A percentile compares a stretch with the other conserved stretches of the same genome.
Conservation (phyloP, 2,329 filamentous ascomycete species). For the Dactylellina sp. region DNA sequence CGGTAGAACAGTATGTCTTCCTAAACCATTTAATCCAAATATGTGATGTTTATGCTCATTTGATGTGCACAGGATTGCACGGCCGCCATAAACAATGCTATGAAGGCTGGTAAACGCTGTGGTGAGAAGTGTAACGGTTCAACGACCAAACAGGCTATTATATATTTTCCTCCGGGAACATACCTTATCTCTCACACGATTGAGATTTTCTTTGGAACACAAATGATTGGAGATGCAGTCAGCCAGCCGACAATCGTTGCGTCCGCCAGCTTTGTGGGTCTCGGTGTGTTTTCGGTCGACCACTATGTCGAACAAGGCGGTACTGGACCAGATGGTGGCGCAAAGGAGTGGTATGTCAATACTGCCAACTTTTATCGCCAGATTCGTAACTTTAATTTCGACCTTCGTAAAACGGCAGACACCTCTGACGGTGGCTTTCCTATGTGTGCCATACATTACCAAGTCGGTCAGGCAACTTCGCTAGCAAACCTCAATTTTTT, state of each 20-base stretch:
- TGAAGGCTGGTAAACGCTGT: slow-evolving; percentile 50
- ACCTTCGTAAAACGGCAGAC: slow-evolving; percentile 63
- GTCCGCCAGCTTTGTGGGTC: slow-evolving; percentile 77
- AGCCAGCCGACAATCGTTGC: slow-evolving; percentile 76
- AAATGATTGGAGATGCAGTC: slow-evolving; percentile 62
- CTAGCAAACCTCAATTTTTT: slow-evolving; percentile 52
- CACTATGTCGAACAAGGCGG: slow-evolving; percentile 80
- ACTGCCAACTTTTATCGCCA: slow-evolving; percentile 71
- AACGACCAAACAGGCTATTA: slow-evolving; percentile 57
- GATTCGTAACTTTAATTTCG: slow-evolving; percentile 69
- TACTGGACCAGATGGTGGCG: slow-evolving; percentile 31
- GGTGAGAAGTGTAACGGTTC: slow-evolving; percentile 52
- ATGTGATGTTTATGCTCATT: too few species aligned
- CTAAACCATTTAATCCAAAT: too few species aligned
- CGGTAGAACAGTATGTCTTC: too few species aligned
- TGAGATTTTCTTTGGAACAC: slow-evolving; percentile 56
- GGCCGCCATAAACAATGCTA: slow-evolving; percentile 57
- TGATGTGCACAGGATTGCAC: too few species aligned
- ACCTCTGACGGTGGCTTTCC: too few species aligned
- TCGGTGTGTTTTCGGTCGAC: slow-evolving; percentile 88
- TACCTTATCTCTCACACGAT: slow-evolving; percentile 59
- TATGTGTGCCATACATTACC: slow-evolving; percentile 25
- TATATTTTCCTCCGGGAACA: slow-evolving; percentile 61
- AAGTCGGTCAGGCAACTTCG: slow-evolving; percentile 59
- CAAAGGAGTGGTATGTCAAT: slow-evolving; percentile 66